Evolutionary conservation across 768 basidiomycete genomes (phyloP).

Genomic region (Mycena amicta): DNA sequence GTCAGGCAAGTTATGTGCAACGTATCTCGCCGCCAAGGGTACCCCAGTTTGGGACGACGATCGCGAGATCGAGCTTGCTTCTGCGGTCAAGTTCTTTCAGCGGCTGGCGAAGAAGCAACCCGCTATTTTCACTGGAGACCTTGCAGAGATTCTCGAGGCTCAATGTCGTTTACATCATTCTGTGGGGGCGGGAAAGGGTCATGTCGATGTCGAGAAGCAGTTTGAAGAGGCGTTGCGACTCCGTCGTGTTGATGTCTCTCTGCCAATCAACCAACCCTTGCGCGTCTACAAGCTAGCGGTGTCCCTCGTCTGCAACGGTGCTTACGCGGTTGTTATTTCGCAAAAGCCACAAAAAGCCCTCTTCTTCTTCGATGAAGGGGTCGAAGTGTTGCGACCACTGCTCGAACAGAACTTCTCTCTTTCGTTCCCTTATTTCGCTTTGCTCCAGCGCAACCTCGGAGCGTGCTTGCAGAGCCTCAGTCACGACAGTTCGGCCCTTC

Average conservation of each 20-base stretch:
- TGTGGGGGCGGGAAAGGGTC: neutral
- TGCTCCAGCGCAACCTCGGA: constrained; percentile 10
- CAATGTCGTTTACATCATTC: constrained; percentile 9
- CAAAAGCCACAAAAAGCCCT: constrained; percentile 14
- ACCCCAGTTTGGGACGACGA: constrained; percentile 11
- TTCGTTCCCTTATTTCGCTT: constrained; percentile 6
- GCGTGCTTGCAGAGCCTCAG: constrained; percentile 1
- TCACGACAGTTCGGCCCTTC: neutral
- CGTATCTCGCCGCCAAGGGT: constrained; percentile 4
- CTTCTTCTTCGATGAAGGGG: constrained; percentile 11
- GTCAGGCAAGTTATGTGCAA: constrained; percentile 10
- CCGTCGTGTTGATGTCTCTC: constrained; percentile 1
- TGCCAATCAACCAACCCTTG: neutral
- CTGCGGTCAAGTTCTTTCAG: constrained; percentile 13
- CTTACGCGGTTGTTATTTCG: neutral
- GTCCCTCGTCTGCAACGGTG: constrained; percentile 4
- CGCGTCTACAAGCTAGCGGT: constrained; percentile 14
- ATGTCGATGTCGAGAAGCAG: constrained; percentile 1
- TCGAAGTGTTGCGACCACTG: constrained; percentile 7
- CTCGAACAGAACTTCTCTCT: constrained; percentile 4
- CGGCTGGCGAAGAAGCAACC: constrained; percentile 13
- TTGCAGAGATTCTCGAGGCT: constrained; percentile 18
- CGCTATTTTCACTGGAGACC: constrained; percentile 14
- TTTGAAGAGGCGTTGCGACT: constrained; percentile 13
- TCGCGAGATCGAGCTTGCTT: constrained; percentile 1